Evolutionary conservation across 306 rosid species (phyloP).

Genomic region (Trifolium subterraneum): DNA sequence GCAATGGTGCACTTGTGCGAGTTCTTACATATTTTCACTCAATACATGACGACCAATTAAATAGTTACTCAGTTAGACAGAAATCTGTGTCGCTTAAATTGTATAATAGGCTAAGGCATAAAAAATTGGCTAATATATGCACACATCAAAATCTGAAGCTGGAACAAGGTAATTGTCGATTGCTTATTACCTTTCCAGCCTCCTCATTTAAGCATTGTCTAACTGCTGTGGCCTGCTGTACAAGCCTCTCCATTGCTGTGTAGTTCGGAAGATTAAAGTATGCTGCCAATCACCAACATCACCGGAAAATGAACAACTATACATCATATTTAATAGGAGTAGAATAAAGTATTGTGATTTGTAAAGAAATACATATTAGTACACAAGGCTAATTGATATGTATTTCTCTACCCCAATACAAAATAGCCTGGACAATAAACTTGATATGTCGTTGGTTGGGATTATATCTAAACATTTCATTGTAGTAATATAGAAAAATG

Average conservation of each 20-base stretch:
- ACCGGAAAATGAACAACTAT: slow-evolving; percentile 16
- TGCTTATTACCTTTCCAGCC: slow-evolving; percentile 67
- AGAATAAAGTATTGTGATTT: too few relatives aligned
- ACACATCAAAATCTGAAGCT: not conserved
- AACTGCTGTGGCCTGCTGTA: slow-evolving; percentile 77
- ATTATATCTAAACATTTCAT: too few relatives aligned
- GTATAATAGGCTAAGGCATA: slow-evolving; percentile 18
- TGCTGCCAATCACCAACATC: slow-evolving; percentile 58
- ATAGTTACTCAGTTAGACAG: slow-evolving; percentile 7
- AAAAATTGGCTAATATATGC: slow-evolving; percentile 34
- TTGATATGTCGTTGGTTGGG: too few relatives aligned
- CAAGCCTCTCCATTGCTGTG: slow-evolving; percentile 84
- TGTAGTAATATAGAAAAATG: too few relatives aligned
- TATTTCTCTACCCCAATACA: too few relatives aligned
- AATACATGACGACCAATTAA: slow-evolving; percentile 13
- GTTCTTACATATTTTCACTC: slow-evolving; percentile 11
- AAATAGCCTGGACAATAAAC: too few relatives aligned
- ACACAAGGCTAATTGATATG: too few relatives aligned
- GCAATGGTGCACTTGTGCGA: not conserved
- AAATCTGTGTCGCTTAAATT: slow-evolving; percentile 30
- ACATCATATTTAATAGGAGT: too few relatives aligned
- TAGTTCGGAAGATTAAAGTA: slow-evolving; percentile 73
- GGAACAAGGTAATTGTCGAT: slow-evolving; percentile 13
- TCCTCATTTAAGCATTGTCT: slow-evolving; percentile 72
- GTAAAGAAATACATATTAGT: too few relatives aligned